Base-by-base conservation (phyloP, 805 yeast genomes). In the Ogataea minuta region DNA sequence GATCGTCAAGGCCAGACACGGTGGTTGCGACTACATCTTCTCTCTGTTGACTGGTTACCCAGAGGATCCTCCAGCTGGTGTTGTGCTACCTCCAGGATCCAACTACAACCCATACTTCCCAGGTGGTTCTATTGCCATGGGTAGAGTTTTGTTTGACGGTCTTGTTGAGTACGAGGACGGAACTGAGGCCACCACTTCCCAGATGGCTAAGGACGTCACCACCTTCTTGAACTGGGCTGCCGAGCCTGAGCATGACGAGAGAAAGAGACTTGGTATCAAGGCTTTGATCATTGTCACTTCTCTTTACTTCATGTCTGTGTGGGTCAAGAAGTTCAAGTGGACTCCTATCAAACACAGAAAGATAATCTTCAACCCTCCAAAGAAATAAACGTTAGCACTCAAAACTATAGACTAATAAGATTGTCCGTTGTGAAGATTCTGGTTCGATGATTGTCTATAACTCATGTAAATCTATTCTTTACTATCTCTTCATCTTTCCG, bases 101-200 rank as follows among this genome's bases (percentile, higher is more conserved):
- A 93, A 93, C 82, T 93, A 93, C 74, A 93, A 93, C 79, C 99
- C 99, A 62, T 93, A 93, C 77, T 93, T 93, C 96, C 98, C 99
- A 66, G 98, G 98, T 72, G 98, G 99, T 53, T 77, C 97, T 29
- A 91, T 93, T 74, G 99, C 96, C 56, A 93, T 93, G 99, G 98
- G 87, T 64, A 86, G 99, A 74, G 98, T 91, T 44, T 76, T 93
- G 67, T 93, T 90, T 57, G 99, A 93, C 64, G 99, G 87, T 52
- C 76, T 93, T 62, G 99, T 93, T 50, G 99, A 93, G 75, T 93
- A 81, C 71, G 99, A 93, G 67, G 99, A 93, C 66, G 99, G 99
- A 63, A 93, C 99, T 44, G 96, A 95, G 44, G 98, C 99, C 39
- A 81, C 98, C 39, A 84, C 98, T 49, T 83, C 98, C 42, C 99